Evolutionary conservation across 768 basidiomycete species (phyloP), one percentile per base, ranked within the genome.

Genomic region (Hygrophorus russula): DNA sequence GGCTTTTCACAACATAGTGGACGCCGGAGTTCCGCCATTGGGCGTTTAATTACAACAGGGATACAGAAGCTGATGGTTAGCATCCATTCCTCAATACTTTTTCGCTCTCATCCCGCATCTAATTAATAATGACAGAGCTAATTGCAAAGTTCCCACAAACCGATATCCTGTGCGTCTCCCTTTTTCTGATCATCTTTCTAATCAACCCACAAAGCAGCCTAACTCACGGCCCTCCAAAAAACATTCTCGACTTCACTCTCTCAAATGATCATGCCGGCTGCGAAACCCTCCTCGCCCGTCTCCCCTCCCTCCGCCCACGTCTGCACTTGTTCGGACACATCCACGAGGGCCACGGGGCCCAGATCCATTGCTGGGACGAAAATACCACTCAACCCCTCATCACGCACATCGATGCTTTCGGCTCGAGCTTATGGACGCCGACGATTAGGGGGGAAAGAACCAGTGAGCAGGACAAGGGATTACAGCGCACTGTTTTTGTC

Each of bases 241-340:
- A 58, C 24, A 68, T 71, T 17, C 63, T 82, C 37, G 82, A 84
- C 58, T 51, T 47, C 40, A 70, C 65, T 2, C 56, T 39, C 1
- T 39, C 41, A 9, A 64, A 67, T 0, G 56, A 57, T 3, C 42
- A 62, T 14, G 75, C 58, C 0, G 82, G 81, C 0, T 84, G 81
- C 48, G 46, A 60, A 33, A 57, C 59, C 5, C 69, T 84, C 13
- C 56, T 65, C 15, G 60, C 52, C 7, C 62, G 59, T 34, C 53
- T 74, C 2, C 52, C 66, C 2, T 54, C 56, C 4, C 53, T 75
- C 18, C 62, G 59, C 4, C 68, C 68, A 4, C 64, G 67, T 9
- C 50, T 74, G 17, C 72, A 74, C 47, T 53, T 75, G 41, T 80
- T 74, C 50, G 82, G 82, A 1, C 82, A 83, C 45, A 82, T 84